Evolutionary conservation across 1,284 basidiomycete genomes (phyloP).

Genomic region (Anthracocystis walkeri): DNA sequence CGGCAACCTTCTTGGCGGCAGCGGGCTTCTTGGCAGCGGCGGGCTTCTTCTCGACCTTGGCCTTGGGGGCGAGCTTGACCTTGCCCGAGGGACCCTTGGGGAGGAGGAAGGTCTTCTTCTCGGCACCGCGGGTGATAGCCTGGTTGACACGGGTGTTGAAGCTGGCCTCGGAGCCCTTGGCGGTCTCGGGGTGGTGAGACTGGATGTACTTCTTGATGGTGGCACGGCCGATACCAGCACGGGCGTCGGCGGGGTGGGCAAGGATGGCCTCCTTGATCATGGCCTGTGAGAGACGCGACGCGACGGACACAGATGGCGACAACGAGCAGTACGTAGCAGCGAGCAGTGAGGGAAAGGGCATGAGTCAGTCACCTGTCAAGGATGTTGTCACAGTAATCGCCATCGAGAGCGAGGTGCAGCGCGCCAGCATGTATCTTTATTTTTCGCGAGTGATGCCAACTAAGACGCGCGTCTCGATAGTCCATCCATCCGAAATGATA

Average conservation of each 20-base stretch:
- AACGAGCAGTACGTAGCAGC: conserved; percentile 3
- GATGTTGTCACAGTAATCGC: conserved; percentile 7
- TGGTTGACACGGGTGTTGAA: conserved; percentile 84
- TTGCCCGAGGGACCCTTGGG: conserved; percentile 85
- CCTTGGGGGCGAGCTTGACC: conserved; percentile 80
- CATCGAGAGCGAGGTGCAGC: conserved; percentile 7
- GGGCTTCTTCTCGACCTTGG: conserved; percentile 72
- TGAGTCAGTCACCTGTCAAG: conserved; percentile 21
- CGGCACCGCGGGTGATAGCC: conserved; percentile 82
- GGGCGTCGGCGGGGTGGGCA: conserved; percentile 80
- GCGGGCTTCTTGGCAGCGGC: conserved; percentile 70
- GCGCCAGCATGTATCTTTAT: conserved; percentile 21
- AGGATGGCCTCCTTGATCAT: conserved; percentile 79
- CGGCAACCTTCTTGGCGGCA: conserved; percentile 72
- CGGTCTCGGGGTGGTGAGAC: conserved; percentile 54
- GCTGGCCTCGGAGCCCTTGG: conserved; percentile 71
- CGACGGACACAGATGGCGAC: conserved; percentile 14
- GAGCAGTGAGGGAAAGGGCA: not conserved
- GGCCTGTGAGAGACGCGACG: conserved; percentile 46
- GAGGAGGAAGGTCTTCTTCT: conserved; percentile 82
- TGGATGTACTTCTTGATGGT: conserved; percentile 86
- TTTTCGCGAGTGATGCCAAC: conserved; percentile 10
- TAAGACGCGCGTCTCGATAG: conserved; percentile 24
- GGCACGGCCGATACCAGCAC: conserved; percentile 86
- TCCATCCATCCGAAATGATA: conserved; percentile 32